phyloP scores from a whole-genome alignment of 768 basidiomycete species.

The Tremella fuciformis region DNA sequence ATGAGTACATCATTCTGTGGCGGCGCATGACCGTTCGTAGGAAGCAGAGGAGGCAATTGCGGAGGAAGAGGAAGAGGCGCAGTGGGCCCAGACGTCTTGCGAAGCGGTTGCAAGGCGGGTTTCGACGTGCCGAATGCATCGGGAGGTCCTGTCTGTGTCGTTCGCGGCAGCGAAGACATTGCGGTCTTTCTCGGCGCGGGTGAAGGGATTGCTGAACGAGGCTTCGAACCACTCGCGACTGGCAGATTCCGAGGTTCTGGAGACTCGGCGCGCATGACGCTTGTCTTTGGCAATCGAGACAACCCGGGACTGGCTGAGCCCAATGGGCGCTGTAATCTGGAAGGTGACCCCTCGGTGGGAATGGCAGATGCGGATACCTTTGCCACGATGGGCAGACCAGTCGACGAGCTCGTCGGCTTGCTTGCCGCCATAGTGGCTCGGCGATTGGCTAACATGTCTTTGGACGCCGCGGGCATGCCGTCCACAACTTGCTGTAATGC shows the following conservation, averaged over 20 bases:
- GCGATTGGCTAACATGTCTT: constrained; percentile 46
- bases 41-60: constrained; percentile 3
- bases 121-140: constrained; percentile 7
- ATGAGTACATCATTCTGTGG: constrained; percentile 58
- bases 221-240: neutral
- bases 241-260: constrained; percentile 1
- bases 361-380: constrained; percentile 21
- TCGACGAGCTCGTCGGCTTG: constrained; percentile 16
- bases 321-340: constrained; percentile 9
- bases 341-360: constrained; percentile 19
- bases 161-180: constrained; percentile 27
- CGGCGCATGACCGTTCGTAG: constrained; percentile 1
- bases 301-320: constrained; percentile 1
- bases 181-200: constrained; percentile 21
- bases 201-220: constrained; percentile 10
- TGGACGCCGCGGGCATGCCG: constrained; percentile 31
- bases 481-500: constrained; percentile 34
- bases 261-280: neutral
- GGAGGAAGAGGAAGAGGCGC: neutral
- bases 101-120: constrained; percentile 30
- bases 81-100: neutral
- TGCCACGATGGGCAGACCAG: constrained; percentile 18
- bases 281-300: neutral
- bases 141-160: constrained; percentile 11
- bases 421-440: constrained; percentile 37